Evolutionary conservation across 2,329 filamentous ascomycete genomes (phyloP).

Genomic region (Colletotrichum incanum): DNA sequence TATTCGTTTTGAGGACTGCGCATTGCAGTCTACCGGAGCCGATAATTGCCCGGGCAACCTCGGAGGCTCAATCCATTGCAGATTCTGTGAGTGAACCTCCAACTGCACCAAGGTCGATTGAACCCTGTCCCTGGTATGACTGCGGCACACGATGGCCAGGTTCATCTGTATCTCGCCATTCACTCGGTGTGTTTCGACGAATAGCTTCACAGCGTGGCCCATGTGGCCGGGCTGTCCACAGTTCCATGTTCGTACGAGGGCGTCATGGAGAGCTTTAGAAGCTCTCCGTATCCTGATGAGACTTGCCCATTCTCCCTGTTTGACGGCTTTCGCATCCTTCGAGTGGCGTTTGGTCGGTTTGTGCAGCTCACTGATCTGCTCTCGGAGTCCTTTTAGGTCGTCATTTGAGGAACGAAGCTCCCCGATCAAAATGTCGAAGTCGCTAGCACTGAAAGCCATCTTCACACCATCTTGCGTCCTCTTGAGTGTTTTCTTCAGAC

Average conservation of each 20-base stretch:
- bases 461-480: conserved; percentile 17
- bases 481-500: neutral
- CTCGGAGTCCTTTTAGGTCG: conserved; percentile 17
- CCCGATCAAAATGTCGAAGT: neutral
- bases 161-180: conserved; percentile 28
- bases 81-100: conserved; percentile 24
- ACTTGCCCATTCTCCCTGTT: neutral
- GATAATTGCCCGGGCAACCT: neutral
- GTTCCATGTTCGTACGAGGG: conserved; percentile 20
- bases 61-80: conserved; percentile 24
- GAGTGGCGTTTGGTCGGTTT: neutral
- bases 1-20: neutral
- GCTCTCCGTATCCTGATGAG: conserved; percentile 16
- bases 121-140: neutral
- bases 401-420: conserved; percentile 16
- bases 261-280: conserved; percentile 26
- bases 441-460: conserved; percentile 1
- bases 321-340: neutral
- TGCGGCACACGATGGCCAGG: conserved; percentile 31
- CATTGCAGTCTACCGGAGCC: neutral
- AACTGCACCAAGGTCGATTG: conserved; percentile 12
- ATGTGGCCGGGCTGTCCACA: conserved; percentile 23
- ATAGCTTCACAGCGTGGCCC: conserved; percentile 31
- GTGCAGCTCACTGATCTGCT: conserved; percentile 23
- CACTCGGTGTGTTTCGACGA: conserved; percentile 23